phyloP scores from a whole-genome alignment of 2,329 filamentous ascomycete genomes.

The Blastomyces emzantsi region DNA sequence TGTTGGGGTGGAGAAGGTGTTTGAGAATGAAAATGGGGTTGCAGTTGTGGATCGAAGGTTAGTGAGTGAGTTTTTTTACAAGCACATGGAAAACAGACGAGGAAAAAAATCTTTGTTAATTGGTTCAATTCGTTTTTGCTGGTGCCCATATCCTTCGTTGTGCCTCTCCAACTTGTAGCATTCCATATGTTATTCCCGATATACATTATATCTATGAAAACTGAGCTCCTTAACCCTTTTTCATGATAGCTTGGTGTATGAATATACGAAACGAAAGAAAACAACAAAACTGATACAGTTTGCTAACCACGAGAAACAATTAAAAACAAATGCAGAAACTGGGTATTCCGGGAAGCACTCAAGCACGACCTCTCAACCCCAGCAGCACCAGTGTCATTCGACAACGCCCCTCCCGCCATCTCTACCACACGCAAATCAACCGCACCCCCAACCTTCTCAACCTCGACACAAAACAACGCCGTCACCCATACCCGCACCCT shows the following conservation, averaged over 20 bases:
- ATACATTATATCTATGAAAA: no score
- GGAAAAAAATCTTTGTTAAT: no score
- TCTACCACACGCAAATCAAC: slow-evolving; percentile 9
- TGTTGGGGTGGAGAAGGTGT: slow-evolving; percentile 55
- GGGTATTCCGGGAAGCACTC: slow-evolving; percentile 38
- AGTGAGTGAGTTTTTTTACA: slow-evolving; percentile 20
- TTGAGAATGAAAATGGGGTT: slow-evolving; percentile 44
- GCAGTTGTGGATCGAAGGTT: slow-evolving; percentile 48
- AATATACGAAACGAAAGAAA: not conserved
- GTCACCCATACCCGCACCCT: slow-evolving; percentile 27
- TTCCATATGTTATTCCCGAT: not conserved
- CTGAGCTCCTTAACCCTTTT: not conserved
- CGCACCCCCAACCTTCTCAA: slow-evolving; percentile 17
- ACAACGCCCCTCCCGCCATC: slow-evolving; percentile 9
- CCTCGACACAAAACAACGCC: slow-evolving; percentile 12
- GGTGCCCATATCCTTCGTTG: not conserved
- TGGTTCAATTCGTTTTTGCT: no score
- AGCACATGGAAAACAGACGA: no score
- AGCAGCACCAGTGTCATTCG: slow-evolving; percentile 3
- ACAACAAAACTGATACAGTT: not conserved
- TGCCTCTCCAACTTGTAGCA: not conserved
- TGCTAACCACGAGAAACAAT: not conserved
- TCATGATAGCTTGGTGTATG: not conserved
- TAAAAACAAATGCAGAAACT: slow-evolving; percentile 27
- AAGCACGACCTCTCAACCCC: slow-evolving; percentile 17